Evolutionary conservation across 179 eudicot species (phyloP), one percentile per base, ranked within the genome.

Genomic region (Vitellaria paradoxa): DNA sequence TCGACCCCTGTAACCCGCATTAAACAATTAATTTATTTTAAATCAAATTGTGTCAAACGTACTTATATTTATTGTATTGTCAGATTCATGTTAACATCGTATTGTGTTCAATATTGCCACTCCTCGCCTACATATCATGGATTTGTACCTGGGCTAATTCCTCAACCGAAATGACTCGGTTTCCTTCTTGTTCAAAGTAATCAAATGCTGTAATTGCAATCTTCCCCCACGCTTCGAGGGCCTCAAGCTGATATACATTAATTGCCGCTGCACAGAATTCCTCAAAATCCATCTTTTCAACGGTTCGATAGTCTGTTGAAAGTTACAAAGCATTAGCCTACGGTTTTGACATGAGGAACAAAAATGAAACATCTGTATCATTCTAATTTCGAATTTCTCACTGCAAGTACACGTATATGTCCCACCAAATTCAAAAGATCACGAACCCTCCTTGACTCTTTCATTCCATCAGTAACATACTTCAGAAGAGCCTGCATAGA

Each of bases 261-360:
- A 88, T 84, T 42, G 97, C 85, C 40, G 99, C 99, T 24, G 88
- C 93, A 86, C 99, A 91, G 71, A 91, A 95, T 82, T 95, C 97
- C 63, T 89, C 92, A 71, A 94, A 93, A 75, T 89, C 91, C 91
- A 94, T 90, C 77, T 77, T 82, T 76, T 85, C 90, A 56, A 87
- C 13, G 92, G 91, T 56, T 89, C 95, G 93, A 95, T 87, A 98
- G 91, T 65, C 76, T 78, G 55, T 65, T 37, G 7, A 71, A 61
- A 30, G 52, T 46, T 13, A 60, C 24, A 21, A 57, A 30, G 30
- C 14, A 23, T 74, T 68, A 30, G 3, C 18, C 5, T 12, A 75
- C n/a, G 49, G 2, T 30, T 30, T 1, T 30, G 37, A 30, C 37
- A 30, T 30, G 37, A 30, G 37, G 2, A 30, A 30, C 37, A 30